phyloP scores from a whole-genome alignment of 805 yeast species.

The Suhomyces sp. region DNA sequence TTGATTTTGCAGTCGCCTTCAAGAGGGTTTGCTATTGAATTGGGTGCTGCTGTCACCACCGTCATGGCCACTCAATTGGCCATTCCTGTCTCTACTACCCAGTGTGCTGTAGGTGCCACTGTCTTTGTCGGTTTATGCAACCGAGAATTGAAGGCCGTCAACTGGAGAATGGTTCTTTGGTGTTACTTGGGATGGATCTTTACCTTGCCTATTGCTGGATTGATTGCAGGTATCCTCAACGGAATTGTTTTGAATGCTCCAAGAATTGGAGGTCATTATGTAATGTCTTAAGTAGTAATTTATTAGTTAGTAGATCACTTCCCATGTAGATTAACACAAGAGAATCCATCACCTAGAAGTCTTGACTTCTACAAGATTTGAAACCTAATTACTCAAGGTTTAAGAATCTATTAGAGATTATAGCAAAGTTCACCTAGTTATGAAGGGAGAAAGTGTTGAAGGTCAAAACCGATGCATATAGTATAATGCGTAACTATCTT shows the following conservation, averaged over 20 bases:
- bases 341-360: too few relatives aligned
- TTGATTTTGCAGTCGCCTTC: slow-evolving; percentile 74
- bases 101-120: slow-evolving; percentile 75
- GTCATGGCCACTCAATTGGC: slow-evolving; percentile 71
- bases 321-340: too few relatives aligned
- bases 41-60: slow-evolving; percentile 74
- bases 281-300: too few relatives aligned
- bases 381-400: too few relatives aligned
- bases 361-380: too few relatives aligned
- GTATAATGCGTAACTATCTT: too few relatives aligned
- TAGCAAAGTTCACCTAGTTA: too few relatives aligned
- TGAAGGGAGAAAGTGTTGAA: too few relatives aligned
- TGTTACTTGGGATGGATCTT: slow-evolving; percentile 70
- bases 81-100: slow-evolving; percentile 76
- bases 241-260: slow-evolving; percentile 69
- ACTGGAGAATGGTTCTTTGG: slow-evolving; percentile 77
- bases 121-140: slow-evolving; percentile 75
- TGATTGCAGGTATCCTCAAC: slow-evolving; percentile 63
- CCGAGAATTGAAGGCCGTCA: slow-evolving; percentile 57
- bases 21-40: slow-evolving; percentile 72
- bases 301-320: too few relatives aligned
- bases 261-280: slow-evolving; percentile 29
- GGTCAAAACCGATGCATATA: too few relatives aligned
- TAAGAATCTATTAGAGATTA: too few relatives aligned
- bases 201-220: slow-evolving; percentile 71